Percentiles rank a stretch among this genome's conserved stretches.
Evolutionary conservation across 352 stramenopile species (phyloP).

Genomic region (Discostella stelligera): DNA sequence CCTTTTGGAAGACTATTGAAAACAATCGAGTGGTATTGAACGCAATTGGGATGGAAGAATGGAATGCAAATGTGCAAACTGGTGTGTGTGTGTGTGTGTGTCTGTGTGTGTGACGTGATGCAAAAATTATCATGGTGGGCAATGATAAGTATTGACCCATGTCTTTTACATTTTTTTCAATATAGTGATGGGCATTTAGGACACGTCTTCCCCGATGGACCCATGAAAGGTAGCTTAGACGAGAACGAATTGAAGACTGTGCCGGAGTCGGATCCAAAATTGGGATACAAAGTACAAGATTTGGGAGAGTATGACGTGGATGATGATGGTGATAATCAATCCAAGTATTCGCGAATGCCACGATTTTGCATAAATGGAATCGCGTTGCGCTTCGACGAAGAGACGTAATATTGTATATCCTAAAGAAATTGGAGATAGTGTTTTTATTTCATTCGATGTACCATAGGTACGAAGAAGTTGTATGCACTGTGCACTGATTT

Average conservation of each 20-base stretch:
- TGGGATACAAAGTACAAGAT: constrained; percentile 30
- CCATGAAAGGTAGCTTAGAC: constrained; percentile 31
- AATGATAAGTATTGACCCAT: too few relatives aligned
- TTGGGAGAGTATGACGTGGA: not conserved
- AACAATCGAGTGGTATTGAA: constrained; percentile 54
- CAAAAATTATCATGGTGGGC: not conserved
- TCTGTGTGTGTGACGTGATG: not conserved
- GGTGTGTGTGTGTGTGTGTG: constrained; percentile 12
- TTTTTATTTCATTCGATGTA: not conserved
- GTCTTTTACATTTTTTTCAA: too few relatives aligned
- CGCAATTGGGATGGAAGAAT: constrained; percentile 66
- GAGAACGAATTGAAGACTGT: constrained; percentile 43
- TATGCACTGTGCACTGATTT: not conserved
- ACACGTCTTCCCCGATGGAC: constrained; percentile 79
- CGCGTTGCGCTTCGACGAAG: constrained; percentile 54
- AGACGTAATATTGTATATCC: constrained; percentile 1
- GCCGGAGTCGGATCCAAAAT: constrained; percentile 62
- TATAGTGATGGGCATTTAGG: constrained; percentile 62
- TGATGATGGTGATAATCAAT: not conserved
- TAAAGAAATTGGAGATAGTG: not conserved
- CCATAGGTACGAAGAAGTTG: not conserved
- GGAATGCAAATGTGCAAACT: constrained; percentile 67
- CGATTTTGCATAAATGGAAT: constrained; percentile 79
- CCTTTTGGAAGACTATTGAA: constrained; percentile 69
- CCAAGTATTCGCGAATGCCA: constrained; percentile 48